These are phyloP conservation scores for Ogataea siamensis DNA, from an alignment of 805 yeast species.

Conservation along the genomic window DNA sequence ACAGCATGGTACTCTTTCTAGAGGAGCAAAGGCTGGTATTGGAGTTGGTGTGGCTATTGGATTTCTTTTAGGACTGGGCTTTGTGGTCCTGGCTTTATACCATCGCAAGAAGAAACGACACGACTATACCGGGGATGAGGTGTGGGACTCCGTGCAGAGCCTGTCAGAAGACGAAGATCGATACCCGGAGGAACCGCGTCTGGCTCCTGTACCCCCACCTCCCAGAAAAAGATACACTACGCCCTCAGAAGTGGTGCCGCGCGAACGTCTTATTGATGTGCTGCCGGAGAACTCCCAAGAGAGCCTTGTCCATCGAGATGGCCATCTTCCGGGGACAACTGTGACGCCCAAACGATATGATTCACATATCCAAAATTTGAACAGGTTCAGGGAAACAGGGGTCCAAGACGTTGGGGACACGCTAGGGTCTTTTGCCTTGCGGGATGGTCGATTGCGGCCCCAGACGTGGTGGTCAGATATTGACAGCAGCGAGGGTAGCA, in stretches of 20 bases:
- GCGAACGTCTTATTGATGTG: slow-evolving; percentile 30
- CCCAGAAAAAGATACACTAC: slow-evolving; percentile 10
- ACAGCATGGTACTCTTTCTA: slow-evolving; percentile 11
- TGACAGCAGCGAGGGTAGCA: slow-evolving; percentile 3
- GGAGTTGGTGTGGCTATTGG: slow-evolving; percentile 29
- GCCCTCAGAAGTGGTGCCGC: slow-evolving; percentile 16
- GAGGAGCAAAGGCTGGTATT: slow-evolving; percentile 32
- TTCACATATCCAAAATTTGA: slow-evolving; percentile 21
- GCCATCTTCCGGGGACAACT: neutral
- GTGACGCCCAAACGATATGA: slow-evolving; percentile 24
- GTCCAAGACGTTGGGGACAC: slow-evolving; percentile 22
- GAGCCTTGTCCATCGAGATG: slow-evolving; percentile 3
- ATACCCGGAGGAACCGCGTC: neutral
- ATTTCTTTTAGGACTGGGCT: slow-evolving; percentile 12
- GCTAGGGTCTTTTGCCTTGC: slow-evolving; percentile 18
- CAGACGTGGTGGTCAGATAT: slow-evolving; percentile 1
- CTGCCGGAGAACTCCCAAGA: slow-evolving; percentile 32
- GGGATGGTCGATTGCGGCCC: slow-evolving; percentile 17
- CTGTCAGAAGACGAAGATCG: neutral
- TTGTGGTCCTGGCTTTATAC: slow-evolving; percentile 16
- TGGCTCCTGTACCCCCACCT: slow-evolving; percentile 20
- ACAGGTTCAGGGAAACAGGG: slow-evolving; percentile 16
- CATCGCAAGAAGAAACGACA: slow-evolving; percentile 8
- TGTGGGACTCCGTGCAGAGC: slow-evolving; percentile 1
- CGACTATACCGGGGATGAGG: slow-evolving; percentile 1